Percentiles rank a stretch among this genome's conserved stretches.
These are phyloP conservation scores for Selaginella moellendorffii DNA, from an alignment of 75 land plant genomes.

Conservation along the genomic window DNA sequence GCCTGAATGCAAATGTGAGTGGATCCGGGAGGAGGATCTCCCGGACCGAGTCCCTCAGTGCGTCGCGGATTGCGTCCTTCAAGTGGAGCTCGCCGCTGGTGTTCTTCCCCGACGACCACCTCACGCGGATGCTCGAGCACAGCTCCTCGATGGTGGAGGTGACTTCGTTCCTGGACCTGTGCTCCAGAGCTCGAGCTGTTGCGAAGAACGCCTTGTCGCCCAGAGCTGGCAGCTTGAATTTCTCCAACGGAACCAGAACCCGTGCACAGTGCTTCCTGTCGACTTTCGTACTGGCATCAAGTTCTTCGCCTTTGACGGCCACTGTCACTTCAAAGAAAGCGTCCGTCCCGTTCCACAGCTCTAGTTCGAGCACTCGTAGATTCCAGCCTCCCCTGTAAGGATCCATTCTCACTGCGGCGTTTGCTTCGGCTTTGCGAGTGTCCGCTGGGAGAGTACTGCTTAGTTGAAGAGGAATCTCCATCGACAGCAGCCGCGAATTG, in stretches of 20 bases:
- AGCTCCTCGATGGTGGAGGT: conserved; percentile 23
- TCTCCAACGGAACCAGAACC: conserved; percentile 80
- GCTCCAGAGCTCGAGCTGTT: conserved; percentile 3
- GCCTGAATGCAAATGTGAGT: conserved; percentile 85
- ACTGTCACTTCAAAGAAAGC: conserved; percentile 73
- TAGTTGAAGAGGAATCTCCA: conserved; percentile 91
- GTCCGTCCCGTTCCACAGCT: conserved; percentile 88
- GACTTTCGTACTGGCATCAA: conserved; percentile 15
- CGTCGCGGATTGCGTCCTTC: conserved; percentile 83
- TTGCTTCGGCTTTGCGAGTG: background rate
- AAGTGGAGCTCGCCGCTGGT: conserved; percentile 78
- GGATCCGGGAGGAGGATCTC: conserved; percentile 90
- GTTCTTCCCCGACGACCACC: conserved; percentile 85
- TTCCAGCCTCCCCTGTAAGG: conserved; percentile 96
- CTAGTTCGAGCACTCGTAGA: conserved; percentile 75
- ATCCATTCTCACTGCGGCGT: conserved; percentile 67
- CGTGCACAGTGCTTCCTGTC: conserved; percentile 78
- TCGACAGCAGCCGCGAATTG: conserved; percentile 78
- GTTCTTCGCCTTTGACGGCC: conserved; percentile 29
- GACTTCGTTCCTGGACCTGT: conserved; percentile 9
- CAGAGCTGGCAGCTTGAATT: conserved; percentile 76
- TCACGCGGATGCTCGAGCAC: conserved; percentile 49
- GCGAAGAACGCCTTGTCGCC: too few species aligned
- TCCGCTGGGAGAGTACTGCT: conserved; percentile 37
- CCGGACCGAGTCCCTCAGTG: conserved; percentile 62